Conservation (phyloP, 345 rosid genomes). For the Corymbia maculata region DNA sequence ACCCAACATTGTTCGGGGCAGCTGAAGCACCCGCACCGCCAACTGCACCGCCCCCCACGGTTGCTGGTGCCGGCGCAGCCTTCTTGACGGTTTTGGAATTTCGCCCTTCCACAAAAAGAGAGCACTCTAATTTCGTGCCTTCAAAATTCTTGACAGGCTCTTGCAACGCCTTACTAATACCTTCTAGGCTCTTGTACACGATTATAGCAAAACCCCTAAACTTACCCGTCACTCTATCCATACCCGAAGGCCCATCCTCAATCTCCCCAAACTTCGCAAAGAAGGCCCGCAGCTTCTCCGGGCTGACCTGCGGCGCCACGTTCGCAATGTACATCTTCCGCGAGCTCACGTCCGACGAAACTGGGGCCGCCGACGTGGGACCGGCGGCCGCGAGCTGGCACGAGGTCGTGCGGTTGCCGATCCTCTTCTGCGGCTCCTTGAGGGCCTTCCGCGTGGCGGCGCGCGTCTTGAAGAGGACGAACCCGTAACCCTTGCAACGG, state of each 20-base stretch:
- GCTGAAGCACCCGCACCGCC: background rate
- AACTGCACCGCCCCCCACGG: background rate
- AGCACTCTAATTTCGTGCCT: constrained; percentile 56
- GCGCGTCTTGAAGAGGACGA: constrained; percentile 52
- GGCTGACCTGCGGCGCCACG: constrained; percentile 44
- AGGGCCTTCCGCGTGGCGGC: constrained; percentile 59
- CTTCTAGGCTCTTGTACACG: constrained; percentile 48
- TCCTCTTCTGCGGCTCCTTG: constrained; percentile 69
- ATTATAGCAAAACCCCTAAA: constrained; percentile 64
- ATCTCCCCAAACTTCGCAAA: constrained; percentile 64
- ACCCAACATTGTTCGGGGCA: background rate
- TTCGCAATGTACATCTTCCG: constrained; percentile 75
- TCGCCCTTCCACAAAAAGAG: constrained; percentile 56
- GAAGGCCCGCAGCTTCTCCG: constrained; percentile 34
- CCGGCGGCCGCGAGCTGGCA: constrained; percentile 68
- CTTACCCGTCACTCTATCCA: constrained; percentile 65
- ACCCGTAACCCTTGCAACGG: constrained; percentile 75
- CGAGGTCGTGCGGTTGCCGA: constrained; percentile 52
- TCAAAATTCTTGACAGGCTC: constrained; percentile 73
- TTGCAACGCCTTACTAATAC: constrained; percentile 54
- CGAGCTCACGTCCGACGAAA: constrained; percentile 34
- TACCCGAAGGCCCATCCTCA: constrained; percentile 75
- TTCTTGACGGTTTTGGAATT: constrained; percentile 24
- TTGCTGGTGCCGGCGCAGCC: constrained; percentile 1
- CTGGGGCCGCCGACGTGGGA: constrained; percentile 25